phyloP scores from a whole-genome alignment of 495 filamentous ascomycete species.

The Neurospora sp. region DNA sequence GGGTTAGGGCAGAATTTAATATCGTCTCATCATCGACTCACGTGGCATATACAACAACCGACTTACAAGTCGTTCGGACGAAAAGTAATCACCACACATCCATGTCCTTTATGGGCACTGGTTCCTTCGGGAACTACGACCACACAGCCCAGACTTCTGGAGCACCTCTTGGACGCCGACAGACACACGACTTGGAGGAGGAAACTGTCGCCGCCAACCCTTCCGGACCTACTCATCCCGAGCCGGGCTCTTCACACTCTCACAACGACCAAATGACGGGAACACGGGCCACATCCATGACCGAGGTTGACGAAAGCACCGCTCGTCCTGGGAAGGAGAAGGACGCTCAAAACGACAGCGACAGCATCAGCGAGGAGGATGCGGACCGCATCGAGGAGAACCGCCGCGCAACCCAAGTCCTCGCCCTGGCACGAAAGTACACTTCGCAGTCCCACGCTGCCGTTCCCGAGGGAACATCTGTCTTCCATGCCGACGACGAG shows the following conservation, averaged over 20 bases:
- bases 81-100: conserved; percentile 4
- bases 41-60: neutral
- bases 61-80: neutral
- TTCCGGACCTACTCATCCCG: neutral
- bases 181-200: conserved; percentile 15
- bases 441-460: conserved; percentile 32
- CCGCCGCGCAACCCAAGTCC: conserved; percentile 34
- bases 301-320: conserved; percentile 22
- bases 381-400: conserved; percentile 28
- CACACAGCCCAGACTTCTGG: conserved; percentile 29
- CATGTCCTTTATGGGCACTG: conserved; percentile 31
- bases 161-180: conserved; percentile 11
- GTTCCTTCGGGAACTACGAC: conserved; percentile 36
- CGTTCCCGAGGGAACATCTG: conserved; percentile 18
- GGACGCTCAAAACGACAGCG: conserved; percentile 10
- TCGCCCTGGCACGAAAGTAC: conserved; percentile 34
- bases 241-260: conserved; percentile 8
- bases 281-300: conserved; percentile 25
- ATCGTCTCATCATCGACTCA: neutral
- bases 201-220: neutral
- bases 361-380: conserved; percentile 24
- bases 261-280: conserved; percentile 15
- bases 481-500: conserved; percentile 25
- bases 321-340: conserved; percentile 9
- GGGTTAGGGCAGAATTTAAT: neutral